Evolutionary conservation across 2,329 filamentous ascomycete species (phyloP), one percentile per base, ranked within the genome.

Genomic region (Hymenoscyphus fructigenus): DNA sequence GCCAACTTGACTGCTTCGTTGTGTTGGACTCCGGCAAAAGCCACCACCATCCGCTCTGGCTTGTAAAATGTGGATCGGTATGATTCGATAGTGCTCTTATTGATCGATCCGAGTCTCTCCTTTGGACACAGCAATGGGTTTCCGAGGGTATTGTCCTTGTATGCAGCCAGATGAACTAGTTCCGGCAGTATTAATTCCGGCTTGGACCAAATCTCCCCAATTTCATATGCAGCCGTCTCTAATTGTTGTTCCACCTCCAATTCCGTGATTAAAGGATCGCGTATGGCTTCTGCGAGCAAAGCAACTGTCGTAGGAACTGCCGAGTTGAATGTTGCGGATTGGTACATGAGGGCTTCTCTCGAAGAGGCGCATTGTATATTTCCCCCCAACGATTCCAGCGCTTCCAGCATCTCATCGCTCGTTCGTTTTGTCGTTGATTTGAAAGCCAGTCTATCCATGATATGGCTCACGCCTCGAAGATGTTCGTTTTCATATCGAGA

Each of bases 341-440:
- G 95, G 82, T 99, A 99, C 95, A 99, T 99, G 80, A 99, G 86
- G 64, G 92, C 92, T 79, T 99, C 95, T 69, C 95, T 85, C 1
- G 93, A 96, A 1, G 93, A 97, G 12, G 94, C 93, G 79, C 95
- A 99, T 79, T 98, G 93, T 66, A 99, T 94, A 77, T 97, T 97
- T 36, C 95, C 95, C 41, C 95, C 95, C 2, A 99, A 82, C 0
- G 88, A 89, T 79, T 98, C 95, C 38, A 97, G 85, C 38, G 88
- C 84, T 78, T 97, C 92, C 23, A 97, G 82, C 88, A 98, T 95
- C 71, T 93, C 83, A 78, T 97, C 93, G 63, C 88, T 87, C 0
- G 86, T 86, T 66, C 88, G 88, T 41, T 82, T 81, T 38, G 84
- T 84, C 0, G 95, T 98, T 5, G 88, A 90, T 76, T 98, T 98